Base-by-base conservation (phyloP, 1,139 yeast genomes). In the Scheffersomyces lignicola region DNA sequence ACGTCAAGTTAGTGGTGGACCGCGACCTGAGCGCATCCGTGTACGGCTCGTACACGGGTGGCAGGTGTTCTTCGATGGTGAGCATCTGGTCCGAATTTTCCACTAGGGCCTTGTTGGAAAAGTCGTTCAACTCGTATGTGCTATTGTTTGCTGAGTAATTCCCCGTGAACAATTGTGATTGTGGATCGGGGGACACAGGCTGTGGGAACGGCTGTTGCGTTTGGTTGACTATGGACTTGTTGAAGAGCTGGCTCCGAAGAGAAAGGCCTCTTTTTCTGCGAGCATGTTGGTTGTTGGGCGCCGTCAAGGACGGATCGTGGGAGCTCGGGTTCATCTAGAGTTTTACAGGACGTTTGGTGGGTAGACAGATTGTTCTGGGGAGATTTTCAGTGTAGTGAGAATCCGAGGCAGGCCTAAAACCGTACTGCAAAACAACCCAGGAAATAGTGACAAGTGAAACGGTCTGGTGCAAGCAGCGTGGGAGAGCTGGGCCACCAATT, bases 191-290 rank as follows among this genome's bases (percentile, higher is more conserved):
- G 7, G 34, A 16, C 11, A 15, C 29, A 13, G 16, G 20, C 12
- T 25, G 26, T 7, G 36, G 30, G 12, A 40, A 24, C 10, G 18
- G 28, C 25, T 27, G 39, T 7, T 38, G 35, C 15, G 14, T 32
- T 25, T 36, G 45, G 14, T 44, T 47, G 23, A 51, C 46, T n/a
- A 66, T 45, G 7, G 66, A 58, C 43, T 76, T 80, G 55, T 76
- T 80, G 60, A 85, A 78, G 43, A 85, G 67, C 58, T 84, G 94
- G 0, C 89, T 74, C 46, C 95, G 69, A 36, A 86, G 61, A 3
- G 92, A 83, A 41, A 82, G 78, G 0, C 94, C 90, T 52, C 95
- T 65, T 43, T 76, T 78, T 43, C 92, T 66, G 32, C 75, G 58
- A 3, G 58, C 44, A 15, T 54, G 61, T 4, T 62, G 62, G 6